These are phyloP conservation scores for Acer yangbiense DNA, from an alignment of 345 rosid species.

Conservation along the genomic window DNA sequence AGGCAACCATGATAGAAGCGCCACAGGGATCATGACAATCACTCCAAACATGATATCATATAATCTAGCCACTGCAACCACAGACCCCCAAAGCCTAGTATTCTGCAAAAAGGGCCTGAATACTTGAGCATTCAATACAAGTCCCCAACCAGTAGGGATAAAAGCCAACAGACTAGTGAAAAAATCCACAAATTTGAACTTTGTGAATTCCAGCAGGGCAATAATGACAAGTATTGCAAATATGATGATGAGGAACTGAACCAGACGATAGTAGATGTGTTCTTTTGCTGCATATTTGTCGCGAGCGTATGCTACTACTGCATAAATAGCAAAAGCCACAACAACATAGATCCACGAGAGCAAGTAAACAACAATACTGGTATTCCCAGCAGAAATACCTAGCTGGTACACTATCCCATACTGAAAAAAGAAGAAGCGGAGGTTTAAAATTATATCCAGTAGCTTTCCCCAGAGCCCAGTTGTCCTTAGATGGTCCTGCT, in stretches of 20 bases:
- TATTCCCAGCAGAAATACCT: slow-evolving; percentile 49
- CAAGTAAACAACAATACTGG: slow-evolving; percentile 75
- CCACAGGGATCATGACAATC: slow-evolving; percentile 81
- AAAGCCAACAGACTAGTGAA: slow-evolving; percentile 85
- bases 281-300: slow-evolving; percentile 71
- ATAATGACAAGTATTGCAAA: slow-evolving; percentile 59
- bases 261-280: slow-evolving; percentile 82
- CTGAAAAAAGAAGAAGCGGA: slow-evolving; percentile 92
- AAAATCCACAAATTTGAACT: slow-evolving; percentile 59
- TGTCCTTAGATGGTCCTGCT: slow-evolving; percentile 84
- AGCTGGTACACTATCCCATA: slow-evolving; percentile 87
- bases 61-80: slow-evolving; percentile 78
- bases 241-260: slow-evolving; percentile 76
- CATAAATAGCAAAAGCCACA: slow-evolving; percentile 56
- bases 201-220: slow-evolving; percentile 66
- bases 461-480: slow-evolving; percentile 86
- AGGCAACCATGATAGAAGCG: slow-evolving; percentile 90
- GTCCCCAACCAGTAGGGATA: slow-evolving; percentile 91
- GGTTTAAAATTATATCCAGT: slow-evolving; percentile 75
- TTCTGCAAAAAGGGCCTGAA: slow-evolving; percentile 63
- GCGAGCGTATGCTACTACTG: slow-evolving; percentile 63
- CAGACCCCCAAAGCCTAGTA: slow-evolving; percentile 66
- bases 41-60: slow-evolving; percentile 81
- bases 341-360: slow-evolving; percentile 74
- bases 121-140: slow-evolving; percentile 78